Evolutionary conservation across 352 stramenopile species (phyloP), one percentile per base, ranked within the genome.

Genomic region (Sclerospora graminicola): DNA sequence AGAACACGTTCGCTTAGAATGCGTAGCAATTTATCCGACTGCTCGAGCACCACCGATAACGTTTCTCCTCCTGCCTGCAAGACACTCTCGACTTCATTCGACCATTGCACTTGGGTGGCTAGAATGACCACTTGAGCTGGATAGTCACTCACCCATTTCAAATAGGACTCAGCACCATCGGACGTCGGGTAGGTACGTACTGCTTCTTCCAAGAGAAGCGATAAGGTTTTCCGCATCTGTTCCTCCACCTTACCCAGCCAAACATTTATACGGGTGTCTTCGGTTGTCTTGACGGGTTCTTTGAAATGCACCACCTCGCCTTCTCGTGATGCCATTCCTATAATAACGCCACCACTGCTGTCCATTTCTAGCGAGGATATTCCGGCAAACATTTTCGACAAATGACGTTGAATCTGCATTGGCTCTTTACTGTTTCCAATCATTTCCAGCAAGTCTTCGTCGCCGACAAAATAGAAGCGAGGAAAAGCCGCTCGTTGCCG

Each of bases 401-500:
- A 61, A 37, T 97, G 89, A 13, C 89, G 80, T 50, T 98, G 81
- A 14, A 99, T 97, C 54, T 99, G 98, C 41, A 91, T 82, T 7
- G 97, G 97, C 51, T 99, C 95, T 47, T 97, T 95, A 48, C 95
- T 94, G 63, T 98, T 99, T 20, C 97, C 97, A 41, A 99, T 98
- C 64, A 99, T 99, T 69, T 99, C 97, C 15, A 99, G 81, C 41
- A 99, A 82, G 71, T 99, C 97, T 75, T 99, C 97, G 58, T 99
- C 97, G 35, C 96, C 97, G 8, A 99, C 84, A 52, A 99, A 99
- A 63, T 99, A 99, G 60, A 99, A 99, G n/a, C 97, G 91, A 60
- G 63, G 86, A 48, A 98, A 97, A 31, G 89, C 86, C 38, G 82
- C 87, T 29, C 97, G 83, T 66, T 99, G 96, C 11, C 95, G 97